Base-by-base conservation (phyloP, 257 asterid species). In the Striga asiatica region DNA sequence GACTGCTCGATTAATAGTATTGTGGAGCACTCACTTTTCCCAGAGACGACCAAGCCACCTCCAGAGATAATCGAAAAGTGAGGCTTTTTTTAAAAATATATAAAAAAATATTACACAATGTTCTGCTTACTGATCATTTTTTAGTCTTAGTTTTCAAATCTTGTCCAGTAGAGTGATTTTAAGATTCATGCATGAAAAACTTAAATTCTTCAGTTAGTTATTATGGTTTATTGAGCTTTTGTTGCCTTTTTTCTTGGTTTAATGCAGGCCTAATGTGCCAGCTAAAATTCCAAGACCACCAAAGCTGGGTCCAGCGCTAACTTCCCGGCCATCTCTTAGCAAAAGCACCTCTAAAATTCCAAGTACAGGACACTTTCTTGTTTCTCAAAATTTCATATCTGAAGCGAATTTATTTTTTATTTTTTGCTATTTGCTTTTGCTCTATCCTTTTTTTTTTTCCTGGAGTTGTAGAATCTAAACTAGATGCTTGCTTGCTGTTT, bases 21-120 rank as follows among this genome's bases (percentile, higher is more conserved):
- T 18, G 84, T 82, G 6, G 96, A 91, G 78, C 79, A 75, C 69
- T 77, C 89, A 47, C 88, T 91, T 65, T 87, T 91, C 74, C 97
- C 92, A 0, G 95, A 80, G 69, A 62, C 69, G 35, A 51, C 76
- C n/a, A 78, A 79, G 64, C 76, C 74, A 62, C 65, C 84, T 37
- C 58, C 70, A 18, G 93, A 78, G 58, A 70, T 24, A 49, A 50
- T 71, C 31, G n/a, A n/a, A n/a, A n/a, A n/a, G n/a, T n/a, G n/a
- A n/a, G n/a, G n/a, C n/a, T n/a, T n/a, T n/a, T n/a, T n/a, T n/a
- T n/a, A n/a, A n/a, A n/a, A n/a, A n/a, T n/a, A n/a, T n/a, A n/a
- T n/a, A n/a, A n/a, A n/a, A n/a, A n/a, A n/a, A n/a, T n/a, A n/a
- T n/a, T n/a, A n/a, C n/a, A n/a, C n/a, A n/a, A n/a, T n/a, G n/a